Evolutionary conservation across 129 eudicot genomes (phyloP), one percentile per base, ranked within the genome.

Genomic region (Tagetes patula): DNA sequence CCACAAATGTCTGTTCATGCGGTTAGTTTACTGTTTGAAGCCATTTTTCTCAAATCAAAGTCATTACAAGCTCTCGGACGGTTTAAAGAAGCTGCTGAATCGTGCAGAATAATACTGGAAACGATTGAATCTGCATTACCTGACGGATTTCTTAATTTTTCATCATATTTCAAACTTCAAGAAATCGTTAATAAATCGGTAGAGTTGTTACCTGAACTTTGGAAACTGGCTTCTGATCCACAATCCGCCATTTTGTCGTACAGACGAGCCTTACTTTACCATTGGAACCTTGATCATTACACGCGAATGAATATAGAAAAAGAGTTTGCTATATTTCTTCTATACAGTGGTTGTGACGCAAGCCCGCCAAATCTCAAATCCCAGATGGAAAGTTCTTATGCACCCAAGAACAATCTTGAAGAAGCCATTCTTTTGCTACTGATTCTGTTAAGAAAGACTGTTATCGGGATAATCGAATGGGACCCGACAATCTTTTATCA

Each of bases 1-100:
- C 91, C 89, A 60, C 84, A 83, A 40, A 92, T 92, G 96, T 92
- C 98, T 6, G 82, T 92, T 81, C 90, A 89, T 69, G 95, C 96
- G 7, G 87, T 92, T 63, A 92, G 85, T 85, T 81, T 92, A 76
- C 95, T 92, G 54, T 81, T 92, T 33, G 98, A 92, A 72, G 96
- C 98, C 20, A 81, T 89, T 67, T 87, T 87, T 77, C 98, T 92
- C 61, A 92, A 92, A 80, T 86, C 95, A 71, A 85, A 87, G 80
- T 89, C 95, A 47, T 71, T 89, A 59, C 85, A 85, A 77, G 82
- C 85, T 71, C 84, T 89, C 6, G 88, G 92, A 36, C 84, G 84
- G 75, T 87, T 87, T 67, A 70, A 56, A 85, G 96, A 87, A 80
- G 98, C 98, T 36, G 92, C 98, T 77, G 88, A 89, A 73, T 87